Evolutionary conservation across 1,139 yeast species (phyloP).

Genomic region (Magnusiomyces tetraspermus): DNA sequence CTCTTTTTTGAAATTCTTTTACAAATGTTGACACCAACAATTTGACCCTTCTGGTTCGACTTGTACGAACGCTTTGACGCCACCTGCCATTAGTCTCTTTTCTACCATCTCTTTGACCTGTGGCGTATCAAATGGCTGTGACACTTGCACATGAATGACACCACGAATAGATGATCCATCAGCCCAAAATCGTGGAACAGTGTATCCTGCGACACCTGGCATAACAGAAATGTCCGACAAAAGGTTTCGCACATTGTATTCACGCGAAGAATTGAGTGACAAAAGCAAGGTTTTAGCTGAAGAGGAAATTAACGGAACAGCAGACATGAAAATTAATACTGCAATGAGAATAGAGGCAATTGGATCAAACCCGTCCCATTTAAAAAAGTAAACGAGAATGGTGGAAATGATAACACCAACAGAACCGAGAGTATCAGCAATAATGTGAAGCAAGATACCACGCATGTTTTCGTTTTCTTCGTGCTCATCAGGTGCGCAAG

Average conservation of each 20-base stretch:
- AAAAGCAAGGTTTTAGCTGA: conserved; percentile 69
- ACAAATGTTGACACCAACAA: conserved; percentile 29
- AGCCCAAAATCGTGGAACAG: conserved; percentile 91
- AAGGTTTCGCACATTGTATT: conserved; percentile 50
- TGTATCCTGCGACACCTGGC: conserved; percentile 74
- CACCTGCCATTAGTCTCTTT: conserved; percentile 32
- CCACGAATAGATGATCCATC: conserved; percentile 39
- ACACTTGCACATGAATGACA: conserved; percentile 55
- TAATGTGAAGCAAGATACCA: conserved; percentile 84
- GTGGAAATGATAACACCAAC: conserved; percentile 93
- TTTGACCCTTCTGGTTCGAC: conserved; percentile 32
- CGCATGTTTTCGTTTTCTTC: conserved; percentile 73
- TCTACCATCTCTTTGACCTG: conserved; percentile 56
- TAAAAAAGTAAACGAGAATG: conserved; percentile 36
- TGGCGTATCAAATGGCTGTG: conserved; percentile 57
- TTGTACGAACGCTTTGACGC: conserved; percentile 30
- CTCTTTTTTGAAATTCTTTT: no score
- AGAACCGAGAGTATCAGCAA: conserved; percentile 94
- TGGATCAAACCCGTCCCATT: conserved; percentile 73
- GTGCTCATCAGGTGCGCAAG: conserved; percentile 21
- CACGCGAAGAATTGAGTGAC: conserved; percentile 48
- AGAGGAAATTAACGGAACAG: conserved; percentile 73
- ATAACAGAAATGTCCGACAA: conserved; percentile 58
- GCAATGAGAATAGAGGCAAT: conserved; percentile 86
- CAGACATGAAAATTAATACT: conserved; percentile 63